Evolutionary conservation across 2,329 filamentous ascomycete species (phyloP), one percentile per base, ranked within the genome.

Genomic region (Penicillium sclerotiorum): DNA sequence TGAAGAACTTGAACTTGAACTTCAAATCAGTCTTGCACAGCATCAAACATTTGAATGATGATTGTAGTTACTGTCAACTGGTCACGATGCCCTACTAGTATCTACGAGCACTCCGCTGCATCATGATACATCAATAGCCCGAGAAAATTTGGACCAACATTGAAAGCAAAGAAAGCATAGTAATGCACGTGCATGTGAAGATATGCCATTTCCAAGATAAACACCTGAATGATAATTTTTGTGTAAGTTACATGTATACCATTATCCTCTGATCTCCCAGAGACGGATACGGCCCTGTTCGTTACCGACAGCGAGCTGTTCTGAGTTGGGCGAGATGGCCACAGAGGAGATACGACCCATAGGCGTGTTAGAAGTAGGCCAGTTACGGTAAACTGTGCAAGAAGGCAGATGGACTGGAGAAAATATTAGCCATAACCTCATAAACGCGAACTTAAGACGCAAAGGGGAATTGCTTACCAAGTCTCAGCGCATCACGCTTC

Each of bases 351-450:
- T 85, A 51, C 90, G 81, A 0, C 94, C 94, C 53, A 99, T 73
- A 1, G 92, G 91, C 49, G 94, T 99, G 68, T 88, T 86, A 56
- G 85, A 83, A 46, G 93, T 99, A 20, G 94, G 94, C 94, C 94
- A 99, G 73, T 99, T 99, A 64, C 87, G 85, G 79, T 94, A 99
- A 17, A 97, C 90, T 1, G 91, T 96, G 70, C 91, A 96, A 60
- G 84, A 92, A 0, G 93, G 92, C 59, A 99, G 75, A 71, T 99
- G 94, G 25, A 93, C 90, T 75, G 58, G 21, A 43, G 20, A 9
- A 13, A 45, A 46, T 20, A 23, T 23, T 33, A 18, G 49, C 58
- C 48, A 59, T 48, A 30, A 12, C 12, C 30, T 8, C 21, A 8
- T 8, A 27, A 32, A 18, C 8, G 17, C 15, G n/a, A 21, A 25